Evolutionary conservation across 73 alveolate species (phyloP), one percentile per base, ranked within the genome.

Genomic region (Paramecium biaurelia): DNA sequence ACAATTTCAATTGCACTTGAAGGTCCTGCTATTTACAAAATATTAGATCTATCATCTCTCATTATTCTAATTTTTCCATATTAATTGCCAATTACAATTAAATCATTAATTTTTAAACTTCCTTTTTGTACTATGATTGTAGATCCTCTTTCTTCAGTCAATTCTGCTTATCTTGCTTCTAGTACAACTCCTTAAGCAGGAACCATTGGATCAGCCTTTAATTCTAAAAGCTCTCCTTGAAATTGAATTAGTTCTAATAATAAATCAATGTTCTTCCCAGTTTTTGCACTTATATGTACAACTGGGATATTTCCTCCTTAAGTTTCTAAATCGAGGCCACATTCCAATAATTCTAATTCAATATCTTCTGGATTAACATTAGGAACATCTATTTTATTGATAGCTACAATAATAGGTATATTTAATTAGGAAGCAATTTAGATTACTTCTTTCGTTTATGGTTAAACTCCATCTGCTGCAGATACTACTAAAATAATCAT

Each of bases 401-500:
- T 92, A 6, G 99, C 99, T 8, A 97, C 98, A 21, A 97, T 92
- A 58, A 95, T 90, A 57, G 99, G 99, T 3, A 96, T 93, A 20
- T 95, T 89, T n/a, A 92, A 90, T 26, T 92, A 56, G 56, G 92
- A 63, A 18, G 98, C 97, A 45, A 96, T 94, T 28, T 95, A 84
- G 38, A 97, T 95, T 38, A 96, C 98, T 76, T 97, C 99, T n/a
- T 92, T 92, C 2, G 99, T 97, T 76, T 94, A 92, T 20, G 98
- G 98, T 93, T 97, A 94, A 12, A 97, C 95, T 63, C 99, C 98
- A 68, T 97, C 99, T 53, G 95, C 93, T 8, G 99, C 99, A 35
- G 99, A 96, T 4, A 97, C 98, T 35, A 97, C 99, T 85, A 97
- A 82, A 57, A 97, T 96, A 34, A 97, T 94, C 56, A 97, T 90